A percentile compares a stretch with the other conserved stretches of the same genome.
Conservation (phyloP, 352 stramenopile species). For the Saprolegnia diclina region DNA sequence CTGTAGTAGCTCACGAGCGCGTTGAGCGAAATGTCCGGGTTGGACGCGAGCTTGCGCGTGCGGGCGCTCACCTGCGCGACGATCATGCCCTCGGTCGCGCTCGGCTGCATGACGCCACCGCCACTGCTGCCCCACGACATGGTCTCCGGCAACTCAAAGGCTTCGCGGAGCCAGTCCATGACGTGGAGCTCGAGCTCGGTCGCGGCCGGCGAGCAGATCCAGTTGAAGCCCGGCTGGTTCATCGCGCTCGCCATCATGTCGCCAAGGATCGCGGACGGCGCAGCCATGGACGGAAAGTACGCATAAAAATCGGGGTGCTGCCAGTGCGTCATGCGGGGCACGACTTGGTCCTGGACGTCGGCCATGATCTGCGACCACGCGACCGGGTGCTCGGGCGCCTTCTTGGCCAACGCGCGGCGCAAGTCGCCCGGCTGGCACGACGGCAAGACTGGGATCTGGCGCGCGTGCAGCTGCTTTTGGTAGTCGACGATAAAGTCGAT, state of each 20-base stretch:
- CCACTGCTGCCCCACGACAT: slow-evolving; percentile 49
- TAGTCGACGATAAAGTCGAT: slow-evolving; percentile 60
- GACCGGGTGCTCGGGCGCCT: slow-evolving; percentile 46
- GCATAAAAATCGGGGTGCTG: slow-evolving; percentile 57
- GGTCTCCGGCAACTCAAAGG: slow-evolving; percentile 47
- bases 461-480: slow-evolving; percentile 44
- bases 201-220: slow-evolving; percentile 47
- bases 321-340: slow-evolving; percentile 67
- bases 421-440: slow-evolving; percentile 45
- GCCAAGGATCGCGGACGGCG: slow-evolving; percentile 47
- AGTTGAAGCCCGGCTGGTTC: slow-evolving; percentile 31
- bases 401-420: slow-evolving; percentile 34
- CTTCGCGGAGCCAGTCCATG: slow-evolving; percentile 61
- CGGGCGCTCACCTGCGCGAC: slow-evolving; percentile 31
- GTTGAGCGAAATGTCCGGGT: slow-evolving; percentile 12
- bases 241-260: slow-evolving; percentile 37
- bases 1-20: slow-evolving; percentile 59
- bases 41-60: slow-evolving; percentile 9
- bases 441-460: slow-evolving; percentile 41
- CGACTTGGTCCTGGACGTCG: slow-evolving; percentile 50
- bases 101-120: slow-evolving; percentile 63
- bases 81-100: slow-evolving; percentile 42
- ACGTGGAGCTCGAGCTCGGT: slow-evolving; percentile 66
- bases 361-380: slow-evolving; percentile 57
- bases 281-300: slow-evolving; percentile 53